A percentile compares a stretch with the other conserved stretches of the same genome.
Evolutionary conservation across 768 basidiomycete genomes (phyloP).

Genomic region (Pleurotus tuoliensis): DNA sequence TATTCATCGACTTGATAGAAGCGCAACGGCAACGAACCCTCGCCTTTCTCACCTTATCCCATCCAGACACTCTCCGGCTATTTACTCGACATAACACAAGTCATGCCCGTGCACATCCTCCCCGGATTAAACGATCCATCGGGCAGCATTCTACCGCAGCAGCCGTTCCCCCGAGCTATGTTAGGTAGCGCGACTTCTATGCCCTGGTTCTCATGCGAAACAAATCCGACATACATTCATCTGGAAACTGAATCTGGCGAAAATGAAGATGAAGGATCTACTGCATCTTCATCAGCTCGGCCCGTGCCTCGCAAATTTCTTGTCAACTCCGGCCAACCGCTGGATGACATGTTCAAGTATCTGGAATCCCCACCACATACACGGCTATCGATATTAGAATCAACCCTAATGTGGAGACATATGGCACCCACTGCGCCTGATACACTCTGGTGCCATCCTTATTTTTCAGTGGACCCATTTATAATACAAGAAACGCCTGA

Average conservation of each 20-base stretch:
- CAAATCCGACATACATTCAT: constrained; percentile 86
- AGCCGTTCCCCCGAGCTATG: constrained; percentile 89
- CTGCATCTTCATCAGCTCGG: constrained; percentile 12
- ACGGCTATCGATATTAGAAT: constrained; percentile 68
- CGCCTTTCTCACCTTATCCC: constrained; percentile 73
- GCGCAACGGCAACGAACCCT: constrained; percentile 60
- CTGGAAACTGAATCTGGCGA: constrained; percentile 42
- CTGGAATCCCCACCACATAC: constrained; percentile 67
- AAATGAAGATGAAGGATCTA: constrained; percentile 18
- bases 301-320: constrained; percentile 56
- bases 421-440: constrained; percentile 99
- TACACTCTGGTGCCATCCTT: constrained; percentile 98
- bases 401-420: constrained; percentile 90
- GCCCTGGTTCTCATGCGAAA: constrained; percentile 70
- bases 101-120: constrained; percentile 82
- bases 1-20: constrained; percentile 35
- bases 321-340: constrained; percentile 86
- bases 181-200: constrained; percentile 62
- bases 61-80: constrained; percentile 63
- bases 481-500: constrained; percentile 82
- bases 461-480: constrained; percentile 84
- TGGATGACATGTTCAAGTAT: constrained; percentile 96
- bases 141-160: constrained; percentile 88
- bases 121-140: constrained; percentile 89
- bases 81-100: constrained; percentile 70